A percentile compares a stretch with the other conserved stretches of the same genome.
Evolutionary conservation across 768 basidiomycete species (phyloP).

Genomic region (Mycena chlorophos): DNA sequence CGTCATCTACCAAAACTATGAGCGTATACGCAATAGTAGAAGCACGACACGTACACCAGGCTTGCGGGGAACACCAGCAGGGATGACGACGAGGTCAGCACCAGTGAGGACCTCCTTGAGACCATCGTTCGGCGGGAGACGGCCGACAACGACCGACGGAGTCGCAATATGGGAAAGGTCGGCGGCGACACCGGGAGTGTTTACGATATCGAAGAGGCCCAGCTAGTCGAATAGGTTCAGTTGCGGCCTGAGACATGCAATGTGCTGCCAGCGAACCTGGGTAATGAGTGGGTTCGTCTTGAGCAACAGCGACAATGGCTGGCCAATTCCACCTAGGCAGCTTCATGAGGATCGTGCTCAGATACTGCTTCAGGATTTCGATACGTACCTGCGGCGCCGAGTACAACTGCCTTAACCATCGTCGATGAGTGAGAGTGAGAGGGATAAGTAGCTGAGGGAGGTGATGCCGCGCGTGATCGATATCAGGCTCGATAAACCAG

Average conservation of each 20-base stretch:
- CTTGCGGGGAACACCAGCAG: conserved; percentile 95
- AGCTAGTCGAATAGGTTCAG: conserved; percentile 49
- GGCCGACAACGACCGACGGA: conserved; percentile 81
- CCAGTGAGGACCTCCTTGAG: conserved; percentile 80
- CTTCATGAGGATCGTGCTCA: conserved; percentile 4
- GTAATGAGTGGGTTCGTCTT: conserved; percentile 83
- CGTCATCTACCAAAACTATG: conserved; percentile 45
- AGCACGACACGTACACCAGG: conserved; percentile 65
- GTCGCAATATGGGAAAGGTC: conserved; percentile 95
- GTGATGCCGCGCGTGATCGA: not conserved
- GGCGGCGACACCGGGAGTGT: conserved; percentile 94
- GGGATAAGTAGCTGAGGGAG: not conserved
- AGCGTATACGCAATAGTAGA: conserved; percentile 14
- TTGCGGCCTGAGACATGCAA: not conserved
- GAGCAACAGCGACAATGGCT: conserved; percentile 89
- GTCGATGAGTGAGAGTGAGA: conserved; percentile 8
- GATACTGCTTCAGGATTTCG: conserved; percentile 12
- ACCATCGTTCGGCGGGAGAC: conserved; percentile 75
- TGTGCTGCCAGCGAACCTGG: conserved; percentile 46
- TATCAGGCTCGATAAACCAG: not conserved
- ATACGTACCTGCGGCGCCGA: conserved; percentile 85
- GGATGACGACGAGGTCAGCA: conserved; percentile 90
- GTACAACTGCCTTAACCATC: conserved; percentile 81
- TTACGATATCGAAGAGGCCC: conserved; percentile 92
- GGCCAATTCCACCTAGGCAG: conserved; percentile 86